Evolutionary conservation across 345 rosid genomes (phyloP).

Genomic region (Brassica rapa): DNA sequence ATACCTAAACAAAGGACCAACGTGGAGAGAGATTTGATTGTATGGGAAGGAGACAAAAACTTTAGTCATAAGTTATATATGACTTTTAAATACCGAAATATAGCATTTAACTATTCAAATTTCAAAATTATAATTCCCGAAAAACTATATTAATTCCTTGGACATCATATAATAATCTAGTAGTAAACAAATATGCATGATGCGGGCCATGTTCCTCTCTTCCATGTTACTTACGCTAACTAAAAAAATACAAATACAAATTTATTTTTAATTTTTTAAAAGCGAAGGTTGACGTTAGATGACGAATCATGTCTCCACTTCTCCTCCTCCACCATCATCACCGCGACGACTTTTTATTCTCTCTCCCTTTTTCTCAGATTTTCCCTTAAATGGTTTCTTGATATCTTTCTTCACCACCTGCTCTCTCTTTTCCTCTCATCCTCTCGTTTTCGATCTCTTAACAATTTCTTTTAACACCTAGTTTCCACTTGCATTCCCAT

Average conservation of each 20-base stretch:
- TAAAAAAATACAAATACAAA: background rate
- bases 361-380: slow-evolving; percentile 10
- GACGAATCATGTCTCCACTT: slow-evolving; percentile 40
- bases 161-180: slow-evolving; percentile 27
- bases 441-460: background rate
- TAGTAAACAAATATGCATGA: slow-evolving; percentile 37
- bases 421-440: slow-evolving; percentile 6
- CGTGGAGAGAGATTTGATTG: slow-evolving; percentile 30
- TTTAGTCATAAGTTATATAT: slow-evolving; percentile 11
- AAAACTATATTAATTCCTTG: slow-evolving; percentile 6
- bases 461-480: background rate
- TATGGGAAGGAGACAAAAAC: slow-evolving; percentile 34
- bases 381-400: background rate
- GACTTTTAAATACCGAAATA: slow-evolving; percentile 11
- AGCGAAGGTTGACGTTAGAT: slow-evolving; percentile 41
- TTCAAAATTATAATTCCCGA: background rate
- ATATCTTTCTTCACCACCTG: slow-evolving; percentile 11
- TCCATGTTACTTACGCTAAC: slow-evolving; percentile 25
- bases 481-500: slow-evolving; percentile 13
- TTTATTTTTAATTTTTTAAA: background rate
- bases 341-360: slow-evolving; percentile 38
- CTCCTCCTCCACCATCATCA: slow-evolving; percentile 34
- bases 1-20: slow-evolving; percentile 30
- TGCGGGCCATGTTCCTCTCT: slow-evolving; percentile 41
- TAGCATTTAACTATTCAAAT: slow-evolving; percentile 11